A percentile compares a stretch with the other conserved stretches of the same genome.
Conservation (phyloP, 1,139 yeast species). For the Debaryomycetaceae sp. region DNA sequence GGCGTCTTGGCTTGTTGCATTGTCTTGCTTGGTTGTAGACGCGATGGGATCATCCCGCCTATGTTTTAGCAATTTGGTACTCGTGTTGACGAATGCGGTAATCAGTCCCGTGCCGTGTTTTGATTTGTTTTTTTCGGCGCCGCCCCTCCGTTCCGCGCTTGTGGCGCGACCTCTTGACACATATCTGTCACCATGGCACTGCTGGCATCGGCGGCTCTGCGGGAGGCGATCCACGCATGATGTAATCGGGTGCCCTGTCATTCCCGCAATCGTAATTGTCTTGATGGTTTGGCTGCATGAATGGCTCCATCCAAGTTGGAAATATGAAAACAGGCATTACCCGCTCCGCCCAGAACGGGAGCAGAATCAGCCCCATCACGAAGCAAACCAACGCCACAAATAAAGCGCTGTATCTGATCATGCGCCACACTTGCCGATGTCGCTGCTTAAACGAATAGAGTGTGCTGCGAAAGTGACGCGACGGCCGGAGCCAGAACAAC, state of each 20-base stretch:
- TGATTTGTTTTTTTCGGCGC: no score
- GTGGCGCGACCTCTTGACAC: no score
- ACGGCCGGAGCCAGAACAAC: conserved; percentile 28
- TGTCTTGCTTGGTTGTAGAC: neutral
- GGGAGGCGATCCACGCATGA: conserved; percentile 11
- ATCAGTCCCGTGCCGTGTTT: no score
- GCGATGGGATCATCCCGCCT: neutral
- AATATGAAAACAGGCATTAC: conserved; percentile 10
- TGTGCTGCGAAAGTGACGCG: conserved; percentile 15
- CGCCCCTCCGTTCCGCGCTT: no score
- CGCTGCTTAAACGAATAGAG: conserved; percentile 14
- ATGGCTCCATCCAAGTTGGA: conserved; percentile 16
- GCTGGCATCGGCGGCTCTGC: conserved; percentile 2
- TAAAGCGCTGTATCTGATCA: conserved; percentile 7
- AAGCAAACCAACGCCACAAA: conserved; percentile 10
- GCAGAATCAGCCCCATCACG: conserved; percentile 11
- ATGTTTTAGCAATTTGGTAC: no score
- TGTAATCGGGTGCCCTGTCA: conserved; percentile 12
- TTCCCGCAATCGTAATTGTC: conserved; percentile 54
- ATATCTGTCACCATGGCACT: no score
- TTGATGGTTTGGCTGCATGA: conserved; percentile 48
- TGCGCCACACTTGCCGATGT: conserved; percentile 6
- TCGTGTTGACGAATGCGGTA: no score
- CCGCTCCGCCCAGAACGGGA: conserved; percentile 15
- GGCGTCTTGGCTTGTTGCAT: neutral